Evolutionary conservation across 2,329 filamentous ascomycete genomes (phyloP).

Genomic region (Fusarium vanettenii): DNA sequence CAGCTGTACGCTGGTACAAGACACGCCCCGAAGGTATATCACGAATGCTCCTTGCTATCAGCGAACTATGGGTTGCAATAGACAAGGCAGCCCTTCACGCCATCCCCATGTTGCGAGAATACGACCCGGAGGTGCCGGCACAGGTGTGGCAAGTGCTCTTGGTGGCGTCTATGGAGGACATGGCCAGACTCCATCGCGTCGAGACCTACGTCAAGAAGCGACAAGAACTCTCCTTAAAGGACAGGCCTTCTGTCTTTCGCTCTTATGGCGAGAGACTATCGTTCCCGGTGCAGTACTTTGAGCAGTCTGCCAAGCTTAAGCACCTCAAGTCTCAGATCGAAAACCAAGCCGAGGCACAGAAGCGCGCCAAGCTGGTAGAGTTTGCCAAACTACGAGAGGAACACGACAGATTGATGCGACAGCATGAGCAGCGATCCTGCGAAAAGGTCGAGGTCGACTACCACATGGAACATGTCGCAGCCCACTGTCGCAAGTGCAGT

Average conservation of each 20-base stretch:
- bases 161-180: constrained; percentile 56
- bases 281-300: constrained; percentile 36
- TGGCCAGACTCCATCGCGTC: constrained; percentile 56
- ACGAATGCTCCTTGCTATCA: constrained; percentile 64
- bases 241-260: constrained; percentile 21
- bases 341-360: constrained; percentile 43
- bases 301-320: constrained; percentile 48
- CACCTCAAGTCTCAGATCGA: constrained; percentile 52
- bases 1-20: constrained; percentile 48
- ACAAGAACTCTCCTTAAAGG: background rate
- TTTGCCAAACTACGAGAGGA: constrained; percentile 9
- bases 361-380: constrained; percentile 18
- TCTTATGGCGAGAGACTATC: constrained; percentile 27
- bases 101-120: constrained; percentile 58
- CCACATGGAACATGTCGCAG: constrained; percentile 2
- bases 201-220: constrained; percentile 57
- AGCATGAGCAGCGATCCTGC: constrained; percentile 7
- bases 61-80: constrained; percentile 69
- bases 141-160: constrained; percentile 57
- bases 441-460: background rate
- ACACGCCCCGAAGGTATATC: constrained; percentile 60
- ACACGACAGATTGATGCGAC: constrained; percentile 21
- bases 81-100: constrained; percentile 58
- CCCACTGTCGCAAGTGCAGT: constrained; percentile 52
- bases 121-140: constrained; percentile 56